phyloP scores from a whole-genome alignment of 148 eudicot species.

The Rhododendron vialii region DNA sequence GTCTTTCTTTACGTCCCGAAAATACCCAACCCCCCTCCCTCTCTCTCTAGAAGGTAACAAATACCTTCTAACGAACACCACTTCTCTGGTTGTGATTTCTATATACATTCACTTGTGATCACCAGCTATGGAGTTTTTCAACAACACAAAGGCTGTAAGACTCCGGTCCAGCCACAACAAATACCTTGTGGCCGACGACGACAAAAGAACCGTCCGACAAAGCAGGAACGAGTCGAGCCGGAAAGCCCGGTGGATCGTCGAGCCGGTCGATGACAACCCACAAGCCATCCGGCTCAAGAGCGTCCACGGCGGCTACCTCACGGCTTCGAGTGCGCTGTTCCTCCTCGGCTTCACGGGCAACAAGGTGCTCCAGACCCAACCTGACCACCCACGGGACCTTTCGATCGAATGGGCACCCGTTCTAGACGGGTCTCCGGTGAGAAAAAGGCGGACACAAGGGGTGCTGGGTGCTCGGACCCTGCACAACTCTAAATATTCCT shows the following conservation, averaged over 20 bases:
- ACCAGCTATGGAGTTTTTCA: conserved; percentile 50
- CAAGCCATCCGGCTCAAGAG: conserved; percentile 49
- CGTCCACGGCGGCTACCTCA: conserved; percentile 43
- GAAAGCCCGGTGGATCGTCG: conserved; percentile 62
- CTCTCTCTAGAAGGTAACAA: not conserved
- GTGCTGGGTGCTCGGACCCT: too few relatives aligned
- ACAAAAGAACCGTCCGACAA: conserved; percentile 53
- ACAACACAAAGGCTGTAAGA: conserved; percentile 43
- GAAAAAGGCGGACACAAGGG: not conserved
- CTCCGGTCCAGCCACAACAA: conserved; percentile 59
- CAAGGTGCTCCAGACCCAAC: conserved; percentile 42
- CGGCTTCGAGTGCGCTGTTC: conserved; percentile 52
- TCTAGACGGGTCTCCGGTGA: conserved; percentile 58
- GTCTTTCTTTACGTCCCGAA: not conserved
- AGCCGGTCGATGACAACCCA: conserved; percentile 32
- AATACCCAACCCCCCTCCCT: not conserved
- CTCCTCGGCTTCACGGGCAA: conserved; percentile 68
- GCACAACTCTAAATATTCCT: not conserved
- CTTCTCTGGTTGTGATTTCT: not conserved
- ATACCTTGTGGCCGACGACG: conserved; percentile 55
- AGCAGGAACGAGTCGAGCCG: conserved; percentile 39
- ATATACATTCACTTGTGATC: not conserved
- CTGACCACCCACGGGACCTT: conserved; percentile 18
- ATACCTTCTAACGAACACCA: not conserved
- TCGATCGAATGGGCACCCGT: conserved; percentile 66